These are phyloP conservation scores for Helicocarpus griseus DNA, from an alignment of 2,329 filamentous ascomycete species.

Conservation along the genomic window DNA sequence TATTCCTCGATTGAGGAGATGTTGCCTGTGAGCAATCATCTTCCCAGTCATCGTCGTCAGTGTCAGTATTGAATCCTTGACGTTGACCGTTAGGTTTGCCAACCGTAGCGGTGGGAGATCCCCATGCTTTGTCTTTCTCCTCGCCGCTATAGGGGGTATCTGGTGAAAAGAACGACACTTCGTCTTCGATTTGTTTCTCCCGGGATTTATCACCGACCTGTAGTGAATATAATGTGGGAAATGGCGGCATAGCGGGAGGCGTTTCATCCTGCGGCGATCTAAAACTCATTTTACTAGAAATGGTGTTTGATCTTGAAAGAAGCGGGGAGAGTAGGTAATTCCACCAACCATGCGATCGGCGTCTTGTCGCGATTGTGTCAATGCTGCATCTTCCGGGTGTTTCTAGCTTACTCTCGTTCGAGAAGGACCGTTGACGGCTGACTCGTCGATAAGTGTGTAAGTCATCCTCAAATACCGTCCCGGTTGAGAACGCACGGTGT, in stretches of 20 bases:
- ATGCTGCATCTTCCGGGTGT: slow-evolving; percentile 24
- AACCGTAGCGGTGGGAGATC: neutral
- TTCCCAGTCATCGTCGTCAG: neutral
- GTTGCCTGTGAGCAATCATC: slow-evolving; percentile 2
- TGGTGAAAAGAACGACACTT: slow-evolving; percentile 22
- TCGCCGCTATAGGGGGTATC: slow-evolving; percentile 19
- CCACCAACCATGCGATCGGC: slow-evolving; percentile 42
- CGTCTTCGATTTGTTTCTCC: slow-evolving; percentile 23
- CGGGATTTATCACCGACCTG: slow-evolving; percentile 4
- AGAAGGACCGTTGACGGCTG: slow-evolving; percentile 17
- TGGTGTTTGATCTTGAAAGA: slow-evolving; percentile 28
- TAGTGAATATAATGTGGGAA: slow-evolving; percentile 4
- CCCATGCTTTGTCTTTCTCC: slow-evolving; percentile 11
- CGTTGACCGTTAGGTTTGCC: neutral
- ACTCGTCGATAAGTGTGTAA: slow-evolving; percentile 2
- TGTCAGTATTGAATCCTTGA: slow-evolving; percentile 2
- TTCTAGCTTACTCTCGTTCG: slow-evolving; percentile 22
- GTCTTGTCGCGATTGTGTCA: slow-evolving; percentile 28
- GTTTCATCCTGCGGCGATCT: slow-evolving; percentile 6
- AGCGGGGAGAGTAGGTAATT: slow-evolving; percentile 38
- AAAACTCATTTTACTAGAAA: slow-evolving; percentile 20
- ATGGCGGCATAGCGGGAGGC: slow-evolving; percentile 20
- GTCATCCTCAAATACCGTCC: slow-evolving; percentile 30
- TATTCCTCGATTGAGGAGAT: slow-evolving; percentile 1
- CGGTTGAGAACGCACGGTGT: slow-evolving; percentile 24